These are phyloP conservation scores for Ogataea corticis DNA, from an alignment of 805 yeast species.

Conservation along the genomic window DNA sequence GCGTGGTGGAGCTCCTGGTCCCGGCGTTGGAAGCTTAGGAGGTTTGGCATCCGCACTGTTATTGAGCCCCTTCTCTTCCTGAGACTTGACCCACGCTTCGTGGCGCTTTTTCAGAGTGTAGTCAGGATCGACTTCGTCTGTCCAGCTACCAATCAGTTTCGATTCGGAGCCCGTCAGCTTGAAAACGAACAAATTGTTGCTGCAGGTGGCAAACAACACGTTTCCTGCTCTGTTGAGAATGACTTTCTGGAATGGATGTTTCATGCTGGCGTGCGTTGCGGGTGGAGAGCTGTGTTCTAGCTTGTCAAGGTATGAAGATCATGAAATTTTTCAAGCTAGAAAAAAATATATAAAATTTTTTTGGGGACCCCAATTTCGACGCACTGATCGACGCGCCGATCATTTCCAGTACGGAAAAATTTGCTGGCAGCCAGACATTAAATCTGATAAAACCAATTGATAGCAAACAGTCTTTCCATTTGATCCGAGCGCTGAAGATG, in stretches of 20 bases:
- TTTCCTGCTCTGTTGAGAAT: constrained; percentile 45
- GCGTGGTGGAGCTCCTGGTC: constrained; percentile 67
- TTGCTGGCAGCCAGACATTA: constrained; percentile 1
- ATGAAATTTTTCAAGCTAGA: constrained; percentile 1
- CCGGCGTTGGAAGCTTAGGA: constrained; percentile 61
- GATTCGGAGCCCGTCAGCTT: constrained; percentile 36
- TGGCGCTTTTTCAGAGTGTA: constrained; percentile 49
- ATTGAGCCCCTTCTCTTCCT: constrained; percentile 24
- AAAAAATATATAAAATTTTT: constrained; percentile 5
- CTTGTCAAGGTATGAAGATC: not conserved
- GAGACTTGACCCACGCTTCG: constrained; percentile 38
- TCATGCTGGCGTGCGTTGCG: constrained; percentile 35
- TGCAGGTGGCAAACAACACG: constrained; percentile 55
- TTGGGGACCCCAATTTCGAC: not conserved
- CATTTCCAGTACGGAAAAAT: constrained; percentile 10
- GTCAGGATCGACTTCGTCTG: constrained; percentile 54
- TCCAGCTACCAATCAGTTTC: constrained; percentile 57
- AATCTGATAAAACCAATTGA: not conserved
- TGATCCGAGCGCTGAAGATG: not conserved
- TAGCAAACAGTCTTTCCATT: not conserved
- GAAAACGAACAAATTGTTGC: constrained; percentile 60
- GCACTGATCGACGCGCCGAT: constrained; percentile 6
- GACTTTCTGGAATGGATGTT: constrained; percentile 71
- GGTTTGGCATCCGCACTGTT: constrained; percentile 33
- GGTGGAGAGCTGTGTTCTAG: too few relatives aligned